A percentile compares a stretch with the other conserved stretches of the same genome.
phyloP scores from a whole-genome alignment of 108 stramenopile genomes.

The Craspedostauros australis region DNA sequence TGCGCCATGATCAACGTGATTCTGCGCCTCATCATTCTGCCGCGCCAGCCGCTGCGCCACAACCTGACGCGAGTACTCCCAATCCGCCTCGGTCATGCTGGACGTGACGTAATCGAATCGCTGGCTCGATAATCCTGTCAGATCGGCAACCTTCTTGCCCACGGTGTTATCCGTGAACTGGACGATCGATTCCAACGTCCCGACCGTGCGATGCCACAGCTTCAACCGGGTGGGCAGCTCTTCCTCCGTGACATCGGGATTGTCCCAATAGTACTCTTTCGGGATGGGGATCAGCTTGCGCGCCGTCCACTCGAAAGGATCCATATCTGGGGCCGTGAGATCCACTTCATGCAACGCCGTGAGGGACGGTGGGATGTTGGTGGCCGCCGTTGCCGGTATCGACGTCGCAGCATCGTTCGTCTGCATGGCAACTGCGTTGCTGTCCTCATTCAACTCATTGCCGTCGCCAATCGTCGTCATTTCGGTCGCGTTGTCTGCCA shows the following conservation, averaged over 20 bases:
- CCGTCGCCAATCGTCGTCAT: no score
- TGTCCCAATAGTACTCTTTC: slow-evolving; percentile 52
- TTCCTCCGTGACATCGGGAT: slow-evolving; percentile 11
- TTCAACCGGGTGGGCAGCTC: slow-evolving; percentile 33
- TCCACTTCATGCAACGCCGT: slow-evolving; percentile 36
- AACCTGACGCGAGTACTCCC: slow-evolving; percentile 11
- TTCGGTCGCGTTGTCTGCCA: no score
- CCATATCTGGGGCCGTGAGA: slow-evolving; percentile 42
- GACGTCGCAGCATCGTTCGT: no score
- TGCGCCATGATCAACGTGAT: no score
- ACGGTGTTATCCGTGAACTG: slow-evolving; percentile 22
- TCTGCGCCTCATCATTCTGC: no score
- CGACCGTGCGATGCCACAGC: slow-evolving; percentile 45
- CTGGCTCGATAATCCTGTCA: slow-evolving; percentile 30
- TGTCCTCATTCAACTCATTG: no score
- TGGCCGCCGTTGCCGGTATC: no score
- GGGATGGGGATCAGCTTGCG: slow-evolving; percentile 51
- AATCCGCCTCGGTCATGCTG: slow-evolving; percentile 44
- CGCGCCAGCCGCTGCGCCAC: slow-evolving; percentile 11
- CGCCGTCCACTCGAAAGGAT: slow-evolving; percentile 53
- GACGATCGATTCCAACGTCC: slow-evolving; percentile 14
- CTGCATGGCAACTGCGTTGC: no score
- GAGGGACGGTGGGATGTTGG: no score
- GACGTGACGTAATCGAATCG: slow-evolving; percentile 48
- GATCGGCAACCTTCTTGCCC: slow-evolving; percentile 35